phyloP scores from a whole-genome alignment of 2,329 filamentous ascomycete species.

The Paramyrothecium roridum region DNA sequence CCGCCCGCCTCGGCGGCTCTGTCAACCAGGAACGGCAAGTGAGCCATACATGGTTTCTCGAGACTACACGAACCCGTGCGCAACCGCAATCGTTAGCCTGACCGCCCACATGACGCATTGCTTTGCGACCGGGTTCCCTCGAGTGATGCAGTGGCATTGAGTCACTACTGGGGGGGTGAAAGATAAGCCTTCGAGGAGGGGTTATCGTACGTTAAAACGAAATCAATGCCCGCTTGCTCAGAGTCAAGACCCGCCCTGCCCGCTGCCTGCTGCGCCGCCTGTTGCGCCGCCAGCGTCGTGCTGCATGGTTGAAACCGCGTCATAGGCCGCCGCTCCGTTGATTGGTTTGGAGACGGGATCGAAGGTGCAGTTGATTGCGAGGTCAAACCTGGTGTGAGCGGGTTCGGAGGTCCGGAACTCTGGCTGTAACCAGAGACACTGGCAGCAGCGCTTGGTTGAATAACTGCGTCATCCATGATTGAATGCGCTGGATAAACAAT shows the following conservation, averaged over 20 bases:
- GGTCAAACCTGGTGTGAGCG: constrained; percentile 46
- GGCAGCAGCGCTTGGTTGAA: constrained; percentile 44
- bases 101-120: constrained; percentile 1
- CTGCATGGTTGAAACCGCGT: constrained; percentile 24
- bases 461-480: constrained; percentile 38
- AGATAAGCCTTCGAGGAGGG: constrained; percentile 62
- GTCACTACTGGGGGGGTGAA: constrained; percentile 59
- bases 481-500: constrained; percentile 29
- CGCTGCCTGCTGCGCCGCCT: constrained; percentile 13
- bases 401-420: constrained; percentile 38
- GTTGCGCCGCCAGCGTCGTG: constrained; percentile 17
- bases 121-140: constrained; percentile 4
- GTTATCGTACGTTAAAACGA: constrained; percentile 81
- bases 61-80: constrained; percentile 57
- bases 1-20: constrained; percentile 55
- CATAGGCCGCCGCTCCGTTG: constrained; percentile 19
- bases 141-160: constrained; percentile 3
- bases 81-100: constrained; percentile 41
- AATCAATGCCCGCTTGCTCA: constrained; percentile 83
- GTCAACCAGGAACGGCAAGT: constrained; percentile 76
- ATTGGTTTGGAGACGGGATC: constrained; percentile 25
- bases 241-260: constrained; percentile 57
- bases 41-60: constrained; percentile 90
- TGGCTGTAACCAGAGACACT: constrained; percentile 63
- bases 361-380: constrained; percentile 40